Evolutionary conservation across 2,329 filamentous ascomycete genomes (phyloP).

Genomic region (Alternaria sp.): DNA sequence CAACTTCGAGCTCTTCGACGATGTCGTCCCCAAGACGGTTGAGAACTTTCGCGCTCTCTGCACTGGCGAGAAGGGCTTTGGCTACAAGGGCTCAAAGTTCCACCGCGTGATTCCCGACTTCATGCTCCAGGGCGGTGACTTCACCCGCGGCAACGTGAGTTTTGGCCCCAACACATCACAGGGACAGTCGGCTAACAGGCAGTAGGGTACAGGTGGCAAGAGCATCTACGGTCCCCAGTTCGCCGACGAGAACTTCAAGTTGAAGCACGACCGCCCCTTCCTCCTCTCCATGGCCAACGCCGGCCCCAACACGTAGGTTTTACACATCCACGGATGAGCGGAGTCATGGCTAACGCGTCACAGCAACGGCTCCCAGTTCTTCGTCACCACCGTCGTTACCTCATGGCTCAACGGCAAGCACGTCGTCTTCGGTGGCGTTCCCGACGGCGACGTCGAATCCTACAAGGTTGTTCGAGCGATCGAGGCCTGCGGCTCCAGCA

Average conservation of each 20-base stretch:
- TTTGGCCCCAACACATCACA: not conserved
- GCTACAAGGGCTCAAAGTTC: slow-evolving; percentile 84
- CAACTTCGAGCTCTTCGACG: slow-evolving; percentile 87
- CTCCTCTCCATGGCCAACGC: slow-evolving; percentile 96
- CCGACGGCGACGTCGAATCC: slow-evolving; percentile 59
- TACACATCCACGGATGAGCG: not conserved
- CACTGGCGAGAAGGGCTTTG: slow-evolving; percentile 80
- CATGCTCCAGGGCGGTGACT: slow-evolving; percentile 97
- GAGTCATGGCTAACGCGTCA: slow-evolving; percentile 19
- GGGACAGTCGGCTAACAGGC: slow-evolving; percentile 23
- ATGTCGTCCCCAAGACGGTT: slow-evolving; percentile 85
- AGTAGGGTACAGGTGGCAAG: slow-evolving; percentile 84
- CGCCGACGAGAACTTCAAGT: slow-evolving; percentile 86
- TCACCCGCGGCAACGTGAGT: slow-evolving; percentile 88
- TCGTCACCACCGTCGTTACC: slow-evolving; percentile 73
- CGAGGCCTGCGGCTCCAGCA: slow-evolving; percentile 64
- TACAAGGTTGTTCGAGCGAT: slow-evolving; percentile 64
- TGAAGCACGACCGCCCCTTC: slow-evolving; percentile 76
- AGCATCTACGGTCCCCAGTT: slow-evolving; percentile 98
- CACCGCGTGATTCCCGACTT: slow-evolving; percentile 92
- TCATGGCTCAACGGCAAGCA: slow-evolving; percentile 78
- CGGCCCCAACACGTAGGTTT: slow-evolving; percentile 82
- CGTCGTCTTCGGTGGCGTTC: slow-evolving; percentile 83
- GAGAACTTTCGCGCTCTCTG: slow-evolving; percentile 86
- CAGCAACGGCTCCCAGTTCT: slow-evolving; percentile 76